Evolutionary conservation across 2,329 filamentous ascomycete species (phyloP), one percentile per base, ranked within the genome.

Genomic region (Nakataea oryzae): DNA sequence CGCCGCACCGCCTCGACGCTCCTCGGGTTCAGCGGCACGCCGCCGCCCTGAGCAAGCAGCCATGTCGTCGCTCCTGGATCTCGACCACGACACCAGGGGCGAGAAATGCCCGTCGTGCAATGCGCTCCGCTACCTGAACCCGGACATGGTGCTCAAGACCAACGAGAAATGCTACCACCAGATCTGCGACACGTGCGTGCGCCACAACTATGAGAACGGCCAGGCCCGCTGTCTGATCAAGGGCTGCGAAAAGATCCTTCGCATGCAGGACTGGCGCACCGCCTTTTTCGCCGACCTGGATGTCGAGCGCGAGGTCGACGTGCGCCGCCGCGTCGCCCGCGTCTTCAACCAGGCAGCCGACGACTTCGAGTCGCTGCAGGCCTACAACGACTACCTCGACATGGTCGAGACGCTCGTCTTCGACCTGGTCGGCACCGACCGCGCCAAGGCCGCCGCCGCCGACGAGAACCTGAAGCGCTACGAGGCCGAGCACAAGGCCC

Each of bases 91-190:
- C n/a, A 62, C 63, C 17, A 65, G 66, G 41, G 41, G 41, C 63
- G 92, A 97, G 76, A 89, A 93, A 72, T 99, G 95, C 78, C 95
- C 93, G 63, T 91, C 97, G 68, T 99, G 95, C 88, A 97, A 97
- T 78, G 96, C 92, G 64, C 91, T 90, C 64, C 90, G 92, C 66
- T 97, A 97, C 79, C 88, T 97, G 70, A 97, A 97, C 79, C 87
- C 87, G 64, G 88, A 92, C 77, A 93, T 99, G 84, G 84, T 88
- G 66, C 97, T 99, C 77, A 89, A 95, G 69, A 93, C 99, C 78
- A 97, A 97, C 74, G 91, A 93, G 11, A 92, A 96, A 80, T 99
- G 95, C 83, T 99, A 99, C 80, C 95, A 99, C 81, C 91, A 91
- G 68, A 97, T 99, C 91, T 99, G 95, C 80, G 89, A 91, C 74